Evolutionary conservation across 2,329 filamentous ascomycete species (phyloP).

Genomic region (Colletotrichum gloeosporioides): DNA sequence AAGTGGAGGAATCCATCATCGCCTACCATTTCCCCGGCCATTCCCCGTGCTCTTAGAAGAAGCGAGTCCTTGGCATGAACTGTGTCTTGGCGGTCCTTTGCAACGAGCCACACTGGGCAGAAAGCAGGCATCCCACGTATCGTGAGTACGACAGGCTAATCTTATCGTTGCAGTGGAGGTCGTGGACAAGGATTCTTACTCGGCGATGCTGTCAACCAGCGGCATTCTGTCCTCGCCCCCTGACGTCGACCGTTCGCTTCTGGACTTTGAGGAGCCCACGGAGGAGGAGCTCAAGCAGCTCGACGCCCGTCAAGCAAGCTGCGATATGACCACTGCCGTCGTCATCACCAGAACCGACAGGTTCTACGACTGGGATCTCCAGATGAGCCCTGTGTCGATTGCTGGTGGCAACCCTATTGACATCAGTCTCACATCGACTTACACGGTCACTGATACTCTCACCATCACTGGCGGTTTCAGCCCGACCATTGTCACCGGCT

Average conservation of each 20-base stretch:
- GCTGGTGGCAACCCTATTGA: neutral
- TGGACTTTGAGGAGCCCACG: neutral
- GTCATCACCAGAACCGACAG: neutral
- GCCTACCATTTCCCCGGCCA: neutral
- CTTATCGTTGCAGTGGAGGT: constrained; percentile 1
- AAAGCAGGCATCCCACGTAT: neutral
- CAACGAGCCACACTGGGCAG: neutral
- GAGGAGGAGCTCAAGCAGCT: neutral
- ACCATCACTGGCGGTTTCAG: neutral
- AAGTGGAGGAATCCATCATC: neutral
- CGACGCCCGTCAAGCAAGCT: neutral
- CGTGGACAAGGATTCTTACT: neutral
- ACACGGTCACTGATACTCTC: constrained; percentile 1
- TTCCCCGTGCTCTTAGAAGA: neutral
- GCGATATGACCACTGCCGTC: neutral
- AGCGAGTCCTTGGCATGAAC: neutral
- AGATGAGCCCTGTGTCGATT: constrained; percentile 1
- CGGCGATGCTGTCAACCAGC: neutral
- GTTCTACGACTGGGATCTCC: constrained; percentile 8
- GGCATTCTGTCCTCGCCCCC: neutral
- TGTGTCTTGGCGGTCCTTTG: neutral
- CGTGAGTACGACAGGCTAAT: neutral
- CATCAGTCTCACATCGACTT: neutral
- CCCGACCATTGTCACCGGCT: neutral
- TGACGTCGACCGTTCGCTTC: neutral